Evolutionary conservation across 73 alveolate genomes (phyloP).

Genomic region (Tetrahymena borealis): DNA sequence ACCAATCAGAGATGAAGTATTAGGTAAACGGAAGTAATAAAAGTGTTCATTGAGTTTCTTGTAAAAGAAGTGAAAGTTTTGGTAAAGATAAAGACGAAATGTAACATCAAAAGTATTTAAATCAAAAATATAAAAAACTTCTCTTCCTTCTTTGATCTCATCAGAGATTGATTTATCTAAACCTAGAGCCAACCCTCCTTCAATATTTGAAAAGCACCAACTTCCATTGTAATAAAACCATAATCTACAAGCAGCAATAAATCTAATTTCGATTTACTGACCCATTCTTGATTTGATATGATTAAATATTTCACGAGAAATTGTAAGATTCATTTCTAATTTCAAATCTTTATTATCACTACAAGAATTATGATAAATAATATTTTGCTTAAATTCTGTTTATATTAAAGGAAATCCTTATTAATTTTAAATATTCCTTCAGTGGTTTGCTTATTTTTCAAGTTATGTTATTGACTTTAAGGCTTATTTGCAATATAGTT

Average conservation of each 20-base stretch:
- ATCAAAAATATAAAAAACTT: neutral
- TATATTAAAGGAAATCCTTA: too few species aligned
- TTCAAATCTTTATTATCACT: too few species aligned
- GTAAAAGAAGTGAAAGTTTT: neutral
- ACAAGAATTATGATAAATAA: too few species aligned
- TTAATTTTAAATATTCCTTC: too few species aligned
- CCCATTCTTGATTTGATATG: neutral
- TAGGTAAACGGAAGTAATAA: neutral
- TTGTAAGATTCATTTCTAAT: neutral
- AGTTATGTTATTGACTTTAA: too few species aligned
- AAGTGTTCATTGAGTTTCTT: neutral
- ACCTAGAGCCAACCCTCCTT: neutral
- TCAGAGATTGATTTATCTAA: neutral
- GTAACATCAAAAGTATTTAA: neutral
- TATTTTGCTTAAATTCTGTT: too few species aligned
- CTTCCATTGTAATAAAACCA: neutral
- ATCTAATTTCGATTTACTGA: neutral
- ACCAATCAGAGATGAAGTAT: neutral
- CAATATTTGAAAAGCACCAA: neutral
- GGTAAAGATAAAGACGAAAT: neutral
- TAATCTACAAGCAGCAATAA: neutral
- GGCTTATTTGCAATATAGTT: too few species aligned
- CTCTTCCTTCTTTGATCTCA: neutral
- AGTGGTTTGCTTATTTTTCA: too few species aligned
- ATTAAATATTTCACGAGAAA: neutral